Evolutionary conservation across 1,139 yeast species (phyloP).

Genomic region (Geotrichum cucujoidarum): DNA sequence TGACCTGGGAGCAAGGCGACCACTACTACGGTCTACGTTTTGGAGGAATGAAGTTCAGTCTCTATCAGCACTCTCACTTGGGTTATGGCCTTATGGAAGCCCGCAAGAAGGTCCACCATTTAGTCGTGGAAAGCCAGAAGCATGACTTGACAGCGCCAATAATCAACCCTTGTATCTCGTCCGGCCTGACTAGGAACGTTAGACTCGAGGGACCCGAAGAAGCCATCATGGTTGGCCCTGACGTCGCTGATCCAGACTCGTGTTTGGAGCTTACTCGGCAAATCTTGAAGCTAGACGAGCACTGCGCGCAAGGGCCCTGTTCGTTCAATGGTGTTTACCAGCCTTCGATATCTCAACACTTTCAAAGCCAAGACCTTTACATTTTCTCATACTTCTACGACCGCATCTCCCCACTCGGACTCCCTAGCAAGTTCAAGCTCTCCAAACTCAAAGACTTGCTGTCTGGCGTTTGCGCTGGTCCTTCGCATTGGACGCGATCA

Average conservation of each 20-base stretch:
- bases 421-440: conserved; percentile 76
- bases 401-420: conserved; percentile 81
- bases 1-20: conserved; percentile 62
- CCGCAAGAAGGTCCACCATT: conserved; percentile 69
- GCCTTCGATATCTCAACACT: conserved; percentile 77
- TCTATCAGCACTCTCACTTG: conserved; percentile 91
- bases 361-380: conserved; percentile 66
- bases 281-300: conserved; percentile 74
- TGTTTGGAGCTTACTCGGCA: conserved; percentile 82
- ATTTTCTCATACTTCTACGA: conserved; percentile 94
- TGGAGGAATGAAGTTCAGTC: conserved; percentile 73
- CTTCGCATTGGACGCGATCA: conserved; percentile 50
- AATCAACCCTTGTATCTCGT: conserved; percentile 82
- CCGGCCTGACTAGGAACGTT: conserved; percentile 45
- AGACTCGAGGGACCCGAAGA: conserved; percentile 23
- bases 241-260: conserved; percentile 52
- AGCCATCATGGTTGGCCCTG: conserved; percentile 69
- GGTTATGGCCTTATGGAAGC: conserved; percentile 97
- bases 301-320: conserved; percentile 74
- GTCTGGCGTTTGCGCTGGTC: conserved; percentile 74
- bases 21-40: conserved; percentile 76
- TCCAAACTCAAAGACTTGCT: conserved; percentile 70
- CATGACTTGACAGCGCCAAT: conserved; percentile 29
- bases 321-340: conserved; percentile 96
- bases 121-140: conserved; percentile 23